phyloP scores from a whole-genome alignment of 1,139 yeast species.

The Pichia sp. region DNA sequence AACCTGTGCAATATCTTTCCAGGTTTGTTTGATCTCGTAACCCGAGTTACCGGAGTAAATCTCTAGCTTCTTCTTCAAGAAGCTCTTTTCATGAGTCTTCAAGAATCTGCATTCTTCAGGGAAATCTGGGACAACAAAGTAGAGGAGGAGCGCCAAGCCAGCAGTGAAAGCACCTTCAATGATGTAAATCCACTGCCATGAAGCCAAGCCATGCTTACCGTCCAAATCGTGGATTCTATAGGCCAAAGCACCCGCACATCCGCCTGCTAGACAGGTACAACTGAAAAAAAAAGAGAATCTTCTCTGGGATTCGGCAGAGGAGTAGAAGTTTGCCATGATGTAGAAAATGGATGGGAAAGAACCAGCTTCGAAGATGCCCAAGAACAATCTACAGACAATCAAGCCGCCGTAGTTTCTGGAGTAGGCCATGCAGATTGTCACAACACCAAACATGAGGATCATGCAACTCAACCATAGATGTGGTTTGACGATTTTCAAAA shows the following conservation, averaged over 20 bases:
- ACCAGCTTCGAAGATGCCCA: conserved; percentile 66
- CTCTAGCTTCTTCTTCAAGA: conserved; percentile 53
- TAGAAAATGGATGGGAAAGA: conserved; percentile 74
- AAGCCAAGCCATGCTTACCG: conserved; percentile 45
- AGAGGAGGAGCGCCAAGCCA: conserved; percentile 57
- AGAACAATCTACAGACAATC: conserved; percentile 56
- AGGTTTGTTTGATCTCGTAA: conserved; percentile 44
- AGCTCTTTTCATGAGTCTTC: conserved; percentile 43
- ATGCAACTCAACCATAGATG: conserved; percentile 59
- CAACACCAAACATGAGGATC: conserved; percentile 56
- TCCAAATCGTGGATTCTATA: conserved; percentile 53
- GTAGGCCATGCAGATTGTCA: conserved; percentile 65
- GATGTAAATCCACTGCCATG: conserved; percentile 76
- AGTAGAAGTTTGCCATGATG: conserved; percentile 53
- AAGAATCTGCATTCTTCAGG: conserved; percentile 59
- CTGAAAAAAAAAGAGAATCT: conserved; percentile 66
- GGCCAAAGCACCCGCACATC: conserved; percentile 77
- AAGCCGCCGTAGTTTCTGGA: conserved; percentile 55
- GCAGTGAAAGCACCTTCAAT: conserved; percentile 71
- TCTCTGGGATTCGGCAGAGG: conserved; percentile 64
- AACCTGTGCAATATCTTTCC: conserved; percentile 40
- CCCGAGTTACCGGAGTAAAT: conserved; percentile 54
- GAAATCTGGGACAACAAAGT: conserved; percentile 67
- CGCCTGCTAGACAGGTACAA: conserved; percentile 74
- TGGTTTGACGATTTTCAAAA: conserved; percentile 58